A percentile compares a stretch with the other conserved stretches of the same genome.
These are phyloP conservation scores for Fusarium subglutinans DNA, from an alignment of 2,329 filamentous ascomycete genomes.

Conservation along the genomic window DNA sequence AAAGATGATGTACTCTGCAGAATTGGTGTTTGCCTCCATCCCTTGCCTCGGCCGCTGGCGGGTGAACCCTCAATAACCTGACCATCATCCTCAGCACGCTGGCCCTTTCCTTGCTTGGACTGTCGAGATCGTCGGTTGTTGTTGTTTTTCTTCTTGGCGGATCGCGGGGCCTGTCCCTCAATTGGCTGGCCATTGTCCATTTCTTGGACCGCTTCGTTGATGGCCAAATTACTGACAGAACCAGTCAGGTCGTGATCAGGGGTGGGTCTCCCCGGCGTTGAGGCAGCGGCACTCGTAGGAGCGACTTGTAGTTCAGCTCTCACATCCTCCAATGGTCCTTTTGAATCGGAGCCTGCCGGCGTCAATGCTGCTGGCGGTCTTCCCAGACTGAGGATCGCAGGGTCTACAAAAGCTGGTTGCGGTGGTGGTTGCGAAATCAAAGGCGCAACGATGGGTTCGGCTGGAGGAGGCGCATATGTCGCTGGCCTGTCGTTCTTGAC, in stretches of 20 bases:
- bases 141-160: constrained; percentile 46
- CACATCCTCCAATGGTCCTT: constrained; percentile 13
- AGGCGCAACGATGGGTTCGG: constrained; percentile 40
- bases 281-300: constrained; percentile 9
- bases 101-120: constrained; percentile 46
- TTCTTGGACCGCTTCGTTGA: constrained; percentile 29
- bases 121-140: constrained; percentile 46
- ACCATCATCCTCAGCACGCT: constrained; percentile 42
- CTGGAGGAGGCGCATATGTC: constrained; percentile 40
- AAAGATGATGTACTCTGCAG: constrained; percentile 69
- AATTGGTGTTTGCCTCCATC: constrained; percentile 69
- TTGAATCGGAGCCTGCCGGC: constrained; percentile 36
- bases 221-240: constrained; percentile 41
- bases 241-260: constrained; percentile 40
- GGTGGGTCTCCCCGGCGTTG: constrained; percentile 28
- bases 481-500: constrained; percentile 46
- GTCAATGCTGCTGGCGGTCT: constrained; percentile 50
- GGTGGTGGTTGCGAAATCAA: constrained; percentile 41
- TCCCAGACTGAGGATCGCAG: constrained; percentile 79
- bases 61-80: constrained; percentile 38
- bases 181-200: constrained; percentile 28
- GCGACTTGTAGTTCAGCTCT: constrained; percentile 27
- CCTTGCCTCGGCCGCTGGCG: constrained; percentile 56
- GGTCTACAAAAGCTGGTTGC: constrained; percentile 73
- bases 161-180: constrained; percentile 35